These are phyloP conservation scores for Nicotiana attenuata DNA, from an alignment of 257 asterid species.

Conservation along the genomic window DNA sequence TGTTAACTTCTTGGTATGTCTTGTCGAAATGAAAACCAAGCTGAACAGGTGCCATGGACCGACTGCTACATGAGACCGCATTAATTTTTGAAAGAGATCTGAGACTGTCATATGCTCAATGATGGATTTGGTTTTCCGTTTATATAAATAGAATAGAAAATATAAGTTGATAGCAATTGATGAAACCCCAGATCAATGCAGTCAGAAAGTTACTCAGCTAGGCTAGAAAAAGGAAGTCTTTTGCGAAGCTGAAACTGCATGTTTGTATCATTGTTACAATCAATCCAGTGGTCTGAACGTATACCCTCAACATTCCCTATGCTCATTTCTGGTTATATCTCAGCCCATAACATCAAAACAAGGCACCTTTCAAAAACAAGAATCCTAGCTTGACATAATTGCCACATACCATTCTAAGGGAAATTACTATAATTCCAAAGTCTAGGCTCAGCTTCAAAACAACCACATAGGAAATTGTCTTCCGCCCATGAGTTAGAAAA, in stretches of 20 bases:
- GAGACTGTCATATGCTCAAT: not conserved
- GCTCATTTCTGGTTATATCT: not conserved
- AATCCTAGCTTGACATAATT: not conserved
- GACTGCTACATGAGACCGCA: not conserved
- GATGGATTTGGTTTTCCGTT: not conserved
- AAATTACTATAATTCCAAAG: not conserved
- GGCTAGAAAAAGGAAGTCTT: not conserved
- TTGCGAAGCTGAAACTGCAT: not conserved
- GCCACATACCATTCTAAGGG: not conserved
- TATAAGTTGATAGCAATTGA: not conserved
- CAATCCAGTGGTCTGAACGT: not conserved
- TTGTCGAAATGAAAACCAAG: not conserved
- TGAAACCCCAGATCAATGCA: not conserved
- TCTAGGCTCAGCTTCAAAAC: not conserved
- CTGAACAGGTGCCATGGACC: not conserved
- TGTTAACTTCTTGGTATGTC: not conserved
- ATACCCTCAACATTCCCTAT: not conserved
- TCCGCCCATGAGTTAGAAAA: not conserved
- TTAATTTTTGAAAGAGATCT: not conserved
- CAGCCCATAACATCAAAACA: not conserved
- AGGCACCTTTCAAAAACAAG: not conserved
- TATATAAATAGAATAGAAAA: not conserved
- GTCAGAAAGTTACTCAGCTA: not conserved
- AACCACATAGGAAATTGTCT: not conserved
- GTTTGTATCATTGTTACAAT: not conserved